Conservation (phyloP, 164 flowering plant genomes). For the Annona cherimola region DNA sequence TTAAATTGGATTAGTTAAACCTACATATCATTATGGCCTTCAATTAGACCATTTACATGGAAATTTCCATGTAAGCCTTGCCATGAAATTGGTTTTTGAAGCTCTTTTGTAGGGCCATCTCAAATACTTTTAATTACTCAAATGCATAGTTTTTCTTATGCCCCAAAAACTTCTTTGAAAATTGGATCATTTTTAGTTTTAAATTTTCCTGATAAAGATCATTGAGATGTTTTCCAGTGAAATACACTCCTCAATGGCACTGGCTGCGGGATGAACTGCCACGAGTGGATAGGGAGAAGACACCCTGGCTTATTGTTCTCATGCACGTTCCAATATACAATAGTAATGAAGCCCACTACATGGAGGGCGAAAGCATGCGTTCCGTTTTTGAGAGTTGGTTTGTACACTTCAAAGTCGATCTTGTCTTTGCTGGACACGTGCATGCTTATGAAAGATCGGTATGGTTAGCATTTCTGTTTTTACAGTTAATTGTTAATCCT, state of each 20-base stretch:
- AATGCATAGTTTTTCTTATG: not conserved
- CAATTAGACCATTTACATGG: not conserved
- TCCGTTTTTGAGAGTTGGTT: conserved; percentile 73
- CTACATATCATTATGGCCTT: not conserved
- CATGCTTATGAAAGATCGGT: conserved; percentile 99
- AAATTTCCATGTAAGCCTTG: not conserved
- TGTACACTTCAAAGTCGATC: conserved; percentile 63
- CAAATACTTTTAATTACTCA: not conserved
- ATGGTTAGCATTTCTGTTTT: conserved; percentile 4
- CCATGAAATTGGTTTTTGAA: no score
- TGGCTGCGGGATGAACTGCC: conserved; percentile 67
- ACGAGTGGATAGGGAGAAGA: conserved; percentile 77
- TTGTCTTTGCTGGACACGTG: conserved; percentile 92
- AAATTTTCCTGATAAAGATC: not conserved
- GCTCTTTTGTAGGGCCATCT: not conserved
- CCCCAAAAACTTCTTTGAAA: not conserved
- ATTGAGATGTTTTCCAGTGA: conserved; percentile 46
- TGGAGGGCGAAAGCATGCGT: conserved; percentile 98
- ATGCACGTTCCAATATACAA: conserved; percentile 90
- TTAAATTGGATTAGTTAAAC: not conserved
- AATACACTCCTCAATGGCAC: conserved; percentile 78
- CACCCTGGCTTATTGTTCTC: conserved; percentile 96
- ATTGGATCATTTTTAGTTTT: not conserved
- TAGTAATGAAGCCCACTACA: conserved; percentile 76
- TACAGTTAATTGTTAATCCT: not conserved